Conservation (phyloP, 1,284 basidiomycete genomes). For the Ganoderma sinense region DNA sequence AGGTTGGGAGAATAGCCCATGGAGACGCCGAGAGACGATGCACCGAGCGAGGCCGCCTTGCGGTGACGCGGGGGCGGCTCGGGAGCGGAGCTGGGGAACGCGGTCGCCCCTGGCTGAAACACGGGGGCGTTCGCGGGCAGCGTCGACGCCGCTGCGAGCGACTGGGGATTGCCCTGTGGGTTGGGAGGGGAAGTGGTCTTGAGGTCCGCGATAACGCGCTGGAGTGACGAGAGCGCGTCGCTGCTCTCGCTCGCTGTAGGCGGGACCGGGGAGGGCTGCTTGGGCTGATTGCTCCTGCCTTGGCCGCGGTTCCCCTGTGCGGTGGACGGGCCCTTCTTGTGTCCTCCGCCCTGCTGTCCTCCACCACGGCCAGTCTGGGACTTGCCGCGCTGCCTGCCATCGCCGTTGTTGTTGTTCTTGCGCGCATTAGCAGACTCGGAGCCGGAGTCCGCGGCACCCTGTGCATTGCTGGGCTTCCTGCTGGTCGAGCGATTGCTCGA, state of each 20-base stretch:
- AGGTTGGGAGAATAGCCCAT: constrained; percentile 80
- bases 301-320: constrained; percentile 54
- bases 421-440: constrained; percentile 69
- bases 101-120: constrained; percentile 71
- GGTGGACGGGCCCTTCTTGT: constrained; percentile 61
- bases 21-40: constrained; percentile 61
- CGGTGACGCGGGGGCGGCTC: constrained; percentile 73
- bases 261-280: constrained; percentile 51
- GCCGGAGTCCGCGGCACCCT: constrained; percentile 64
- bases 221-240: constrained; percentile 80
- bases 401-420: constrained; percentile 52
- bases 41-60: constrained; percentile 79
- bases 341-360: constrained; percentile 55
- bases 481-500: constrained; percentile 52
- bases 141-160: constrained; percentile 54
- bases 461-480: constrained; percentile 56
- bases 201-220: constrained; percentile 84
- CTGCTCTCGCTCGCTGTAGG: constrained; percentile 61
- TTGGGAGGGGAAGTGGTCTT: constrained; percentile 74
- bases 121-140: constrained; percentile 71
- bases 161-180: constrained; percentile 48
- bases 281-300: constrained; percentile 42
- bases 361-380: constrained; percentile 42
- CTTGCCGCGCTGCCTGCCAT: constrained; percentile 64
- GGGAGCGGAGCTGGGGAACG: constrained; percentile 56